Conservation (phyloP, 768 basidiomycete genomes). For the Gloeophyllum trabeum region DNA sequence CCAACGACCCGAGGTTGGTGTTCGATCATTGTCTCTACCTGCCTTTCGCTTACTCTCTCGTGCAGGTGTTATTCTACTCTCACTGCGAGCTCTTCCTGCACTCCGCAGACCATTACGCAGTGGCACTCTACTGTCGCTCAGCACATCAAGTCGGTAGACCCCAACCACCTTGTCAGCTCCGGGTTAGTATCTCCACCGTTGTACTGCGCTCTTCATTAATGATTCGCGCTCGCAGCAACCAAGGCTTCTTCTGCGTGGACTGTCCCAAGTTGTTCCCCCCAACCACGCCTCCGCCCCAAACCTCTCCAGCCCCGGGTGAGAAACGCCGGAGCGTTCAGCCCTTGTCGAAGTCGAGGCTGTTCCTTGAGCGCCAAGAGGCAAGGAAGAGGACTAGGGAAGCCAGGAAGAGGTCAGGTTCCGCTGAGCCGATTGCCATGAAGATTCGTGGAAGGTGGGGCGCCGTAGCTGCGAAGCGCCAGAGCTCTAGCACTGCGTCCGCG, state of each 20-base stretch:
- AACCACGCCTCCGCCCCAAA: constrained; percentile 18
- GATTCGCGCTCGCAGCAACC: constrained; percentile 30
- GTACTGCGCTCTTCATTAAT: not conserved
- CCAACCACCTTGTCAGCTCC: constrained; percentile 53
- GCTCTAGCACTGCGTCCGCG: constrained; percentile 26
- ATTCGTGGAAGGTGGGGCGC: not conserved
- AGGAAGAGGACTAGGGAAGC: not conserved
- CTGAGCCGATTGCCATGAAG: not conserved
- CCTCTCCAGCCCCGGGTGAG: not conserved
- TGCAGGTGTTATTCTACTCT: constrained; percentile 48
- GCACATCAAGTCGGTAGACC: constrained; percentile 35
- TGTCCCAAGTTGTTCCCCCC: constrained; percentile 46
- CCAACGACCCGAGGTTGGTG: constrained; percentile 50
- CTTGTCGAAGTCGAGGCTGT: not conserved
- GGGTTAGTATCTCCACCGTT: constrained; percentile 29
- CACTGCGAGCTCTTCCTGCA: constrained; percentile 28
- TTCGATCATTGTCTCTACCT: not conserved
- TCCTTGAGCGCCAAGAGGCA: not conserved
- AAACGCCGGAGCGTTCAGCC: not conserved
- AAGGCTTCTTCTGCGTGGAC: constrained; percentile 47
- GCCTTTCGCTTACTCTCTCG: constrained; percentile 1
- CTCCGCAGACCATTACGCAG: constrained; percentile 37
- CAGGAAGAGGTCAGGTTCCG: not conserved
- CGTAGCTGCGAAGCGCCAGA: constrained; percentile 36
- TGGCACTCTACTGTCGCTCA: constrained; percentile 42